These are phyloP conservation scores for Colletotrichum phormii DNA, from an alignment of 2,329 filamentous ascomycete genomes.

Conservation along the genomic window DNA sequence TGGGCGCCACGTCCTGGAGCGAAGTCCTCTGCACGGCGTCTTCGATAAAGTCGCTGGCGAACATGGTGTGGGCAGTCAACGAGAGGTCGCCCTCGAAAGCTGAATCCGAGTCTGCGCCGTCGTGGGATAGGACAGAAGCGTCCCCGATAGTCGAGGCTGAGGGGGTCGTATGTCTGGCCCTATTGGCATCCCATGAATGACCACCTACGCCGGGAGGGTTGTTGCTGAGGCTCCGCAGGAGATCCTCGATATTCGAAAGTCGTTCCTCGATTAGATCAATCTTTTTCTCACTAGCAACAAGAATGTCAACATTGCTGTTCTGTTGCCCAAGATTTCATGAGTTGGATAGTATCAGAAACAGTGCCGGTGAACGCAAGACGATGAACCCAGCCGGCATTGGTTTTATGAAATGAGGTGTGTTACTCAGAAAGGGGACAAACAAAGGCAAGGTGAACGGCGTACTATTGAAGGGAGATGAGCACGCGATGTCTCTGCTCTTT, in stretches of 20 bases:
- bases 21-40: constrained; percentile 62
- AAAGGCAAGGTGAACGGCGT: constrained; percentile 42
- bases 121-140: constrained; percentile 41
- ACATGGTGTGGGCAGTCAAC: constrained; percentile 62
- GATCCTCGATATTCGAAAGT: constrained; percentile 57
- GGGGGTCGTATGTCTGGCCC: constrained; percentile 40
- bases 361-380: background rate
- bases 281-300: constrained; percentile 60
- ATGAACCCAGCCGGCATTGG: background rate
- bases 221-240: constrained; percentile 53
- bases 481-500: constrained; percentile 67
- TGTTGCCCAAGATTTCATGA: background rate
- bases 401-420: background rate
- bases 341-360: background rate
- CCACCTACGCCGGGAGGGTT: constrained; percentile 36
- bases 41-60: constrained; percentile 66
- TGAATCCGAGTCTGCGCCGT: constrained; percentile 54
- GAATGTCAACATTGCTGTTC: background rate
- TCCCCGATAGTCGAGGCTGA: constrained; percentile 36
- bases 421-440: background rate
- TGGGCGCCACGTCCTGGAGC: constrained; percentile 57
- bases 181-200: constrained; percentile 17
- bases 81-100: constrained; percentile 61
- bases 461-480: constrained; percentile 72
- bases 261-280: constrained; percentile 61